Evolutionary conservation across 2,329 filamentous ascomycete genomes (phyloP).

Genomic region (Paecilomyces niveus): DNA sequence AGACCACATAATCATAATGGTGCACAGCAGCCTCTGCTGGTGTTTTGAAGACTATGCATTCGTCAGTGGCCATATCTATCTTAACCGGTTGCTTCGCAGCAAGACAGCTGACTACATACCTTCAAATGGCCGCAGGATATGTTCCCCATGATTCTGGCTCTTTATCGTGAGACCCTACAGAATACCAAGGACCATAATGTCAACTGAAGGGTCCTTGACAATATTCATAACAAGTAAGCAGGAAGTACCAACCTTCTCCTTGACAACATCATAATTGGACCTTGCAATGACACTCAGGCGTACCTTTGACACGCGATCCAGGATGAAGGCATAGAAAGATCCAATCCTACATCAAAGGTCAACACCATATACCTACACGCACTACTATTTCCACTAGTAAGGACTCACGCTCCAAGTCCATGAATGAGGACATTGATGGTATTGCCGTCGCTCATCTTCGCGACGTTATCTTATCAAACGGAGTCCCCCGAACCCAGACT

Average conservation of each 20-base stretch:
- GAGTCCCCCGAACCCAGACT: background rate
- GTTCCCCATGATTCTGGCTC: constrained; percentile 35
- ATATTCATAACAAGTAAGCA: background rate
- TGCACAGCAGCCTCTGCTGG: constrained; percentile 24
- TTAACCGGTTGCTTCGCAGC: background rate
- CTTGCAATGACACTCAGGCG: constrained; percentile 38
- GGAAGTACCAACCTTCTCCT: constrained; percentile 23
- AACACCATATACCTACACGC: background rate
- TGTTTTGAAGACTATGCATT: constrained; percentile 28
- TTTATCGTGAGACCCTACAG: constrained; percentile 35
- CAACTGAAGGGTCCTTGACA: background rate
- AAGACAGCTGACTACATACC: constrained; percentile 17
- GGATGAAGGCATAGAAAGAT: constrained; percentile 52
- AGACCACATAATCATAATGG: constrained; percentile 31
- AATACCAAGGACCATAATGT: background rate
- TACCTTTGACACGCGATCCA: constrained; percentile 36
- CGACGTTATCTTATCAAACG: background rate
- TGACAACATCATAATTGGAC: constrained; percentile 40
- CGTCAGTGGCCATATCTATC: background rate
- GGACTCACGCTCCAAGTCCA: constrained; percentile 47
- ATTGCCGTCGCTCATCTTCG: constrained; percentile 16
- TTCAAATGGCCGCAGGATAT: constrained; percentile 24
- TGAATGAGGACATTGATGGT: constrained; percentile 42
- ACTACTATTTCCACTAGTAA: background rate
- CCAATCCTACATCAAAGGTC: constrained; percentile 39